Evolutionary conservation across 1,284 basidiomycete genomes (phyloP).

Genomic region (Moesziomyces parantarcticus): DNA sequence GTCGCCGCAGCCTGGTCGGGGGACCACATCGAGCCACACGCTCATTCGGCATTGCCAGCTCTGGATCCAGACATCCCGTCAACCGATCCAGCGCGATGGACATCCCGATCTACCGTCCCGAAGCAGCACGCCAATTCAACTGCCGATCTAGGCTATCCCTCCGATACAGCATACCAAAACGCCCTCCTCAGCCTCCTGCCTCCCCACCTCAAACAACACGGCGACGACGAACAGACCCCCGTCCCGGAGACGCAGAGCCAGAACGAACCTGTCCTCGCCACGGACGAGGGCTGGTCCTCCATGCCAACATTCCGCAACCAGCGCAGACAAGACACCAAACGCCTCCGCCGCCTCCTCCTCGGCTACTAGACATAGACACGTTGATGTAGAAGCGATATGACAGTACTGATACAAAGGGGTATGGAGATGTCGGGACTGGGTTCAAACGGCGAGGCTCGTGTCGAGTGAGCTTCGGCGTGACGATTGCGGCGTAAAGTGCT

Average conservation of each 20-base stretch:
- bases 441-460: conserved; percentile 3
- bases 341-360: conserved; percentile 15
- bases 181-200: conserved; percentile 37
- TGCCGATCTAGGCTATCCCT: conserved; percentile 34
- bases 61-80: conserved; percentile 35
- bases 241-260: conserved; percentile 1
- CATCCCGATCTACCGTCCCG: not conserved
- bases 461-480: conserved; percentile 20
- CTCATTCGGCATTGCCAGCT: conserved; percentile 22
- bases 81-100: conserved; percentile 44
- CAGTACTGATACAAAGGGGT: not conserved
- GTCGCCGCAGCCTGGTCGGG: conserved; percentile 40
- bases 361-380: conserved; percentile 17
- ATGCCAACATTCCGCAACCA: conserved; percentile 34
- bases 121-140: conserved; percentile 11
- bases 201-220: not conserved
- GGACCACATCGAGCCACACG: not conserved
- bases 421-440: not conserved
- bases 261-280: conserved; percentile 5
- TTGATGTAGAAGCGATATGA: not conserved
- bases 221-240: conserved; percentile 5
- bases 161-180: conserved; percentile 53
- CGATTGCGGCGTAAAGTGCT: conserved; percentile 7
- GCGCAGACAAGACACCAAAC: conserved; percentile 29
- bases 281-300: conserved; percentile 27